phyloP scores from a whole-genome alignment of 768 basidiomycete genomes.

The Suillus ampliporus region DNA sequence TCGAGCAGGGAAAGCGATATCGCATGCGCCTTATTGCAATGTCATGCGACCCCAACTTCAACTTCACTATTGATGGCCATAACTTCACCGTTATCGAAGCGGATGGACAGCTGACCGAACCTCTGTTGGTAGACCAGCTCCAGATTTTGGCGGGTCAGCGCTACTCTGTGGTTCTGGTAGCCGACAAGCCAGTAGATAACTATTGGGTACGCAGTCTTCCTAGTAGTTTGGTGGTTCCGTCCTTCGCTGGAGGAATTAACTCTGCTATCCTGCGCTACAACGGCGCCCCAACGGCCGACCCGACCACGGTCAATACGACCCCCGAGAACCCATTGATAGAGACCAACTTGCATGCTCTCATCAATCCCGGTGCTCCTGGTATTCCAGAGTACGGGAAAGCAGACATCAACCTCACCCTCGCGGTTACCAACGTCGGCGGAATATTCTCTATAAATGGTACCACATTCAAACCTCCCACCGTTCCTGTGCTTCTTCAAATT shows the following conservation, averaged over 20 bases:
- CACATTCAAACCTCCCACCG: constrained; percentile 33
- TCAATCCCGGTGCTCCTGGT: constrained; percentile 44
- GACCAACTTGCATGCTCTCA: constrained; percentile 28
- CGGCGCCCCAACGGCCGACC: constrained; percentile 46
- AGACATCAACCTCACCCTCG: constrained; percentile 42
- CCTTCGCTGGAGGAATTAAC: constrained; percentile 49
- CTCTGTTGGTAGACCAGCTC: constrained; percentile 46
- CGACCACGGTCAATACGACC: constrained; percentile 40
- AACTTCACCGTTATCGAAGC: constrained; percentile 52
- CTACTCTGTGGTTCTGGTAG: constrained; percentile 37
- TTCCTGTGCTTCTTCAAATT: constrained; percentile 52
- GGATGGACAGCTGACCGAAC: constrained; percentile 46
- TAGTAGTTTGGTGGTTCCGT: constrained; percentile 19
- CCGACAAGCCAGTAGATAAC: constrained; percentile 40
- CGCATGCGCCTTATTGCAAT: constrained; percentile 43
- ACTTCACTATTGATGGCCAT: constrained; percentile 53
- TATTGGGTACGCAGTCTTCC: constrained; percentile 56
- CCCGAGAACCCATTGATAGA: constrained; percentile 37
- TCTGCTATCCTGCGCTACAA: constrained; percentile 59
- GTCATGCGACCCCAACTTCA: constrained; percentile 49
- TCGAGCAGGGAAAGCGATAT: constrained; percentile 41
- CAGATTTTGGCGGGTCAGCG: constrained; percentile 43
- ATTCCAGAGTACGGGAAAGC: constrained; percentile 43
- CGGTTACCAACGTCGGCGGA: constrained; percentile 12
- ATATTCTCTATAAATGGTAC: constrained; percentile 20